These are phyloP conservation scores for Xylaria sp. DNA, from an alignment of 2,329 filamentous ascomycete species.

Conservation along the genomic window DNA sequence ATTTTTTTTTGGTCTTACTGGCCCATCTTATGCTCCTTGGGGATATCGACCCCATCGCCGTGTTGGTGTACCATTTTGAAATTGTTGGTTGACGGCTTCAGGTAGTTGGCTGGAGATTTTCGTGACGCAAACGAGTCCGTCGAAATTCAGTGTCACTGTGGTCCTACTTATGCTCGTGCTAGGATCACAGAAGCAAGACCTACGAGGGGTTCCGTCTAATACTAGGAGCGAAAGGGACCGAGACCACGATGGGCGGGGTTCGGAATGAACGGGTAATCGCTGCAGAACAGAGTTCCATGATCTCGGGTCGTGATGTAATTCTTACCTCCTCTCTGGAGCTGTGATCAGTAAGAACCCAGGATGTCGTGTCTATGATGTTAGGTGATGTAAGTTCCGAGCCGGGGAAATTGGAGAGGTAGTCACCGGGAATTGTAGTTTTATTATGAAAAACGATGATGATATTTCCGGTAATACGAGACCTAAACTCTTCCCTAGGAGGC, in stretches of 20 bases:
- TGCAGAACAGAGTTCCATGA: slow-evolving; percentile 29
- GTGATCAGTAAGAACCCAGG: neutral
- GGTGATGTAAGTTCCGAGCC: neutral
- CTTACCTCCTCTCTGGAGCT: slow-evolving; percentile 11
- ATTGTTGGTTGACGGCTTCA: neutral
- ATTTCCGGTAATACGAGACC: neutral
- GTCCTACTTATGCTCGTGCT: neutral
- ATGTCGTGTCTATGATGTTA: neutral
- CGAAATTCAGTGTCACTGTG: neutral
- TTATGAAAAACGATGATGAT: neutral
- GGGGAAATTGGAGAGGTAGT: neutral
- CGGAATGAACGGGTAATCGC: slow-evolving; percentile 4
- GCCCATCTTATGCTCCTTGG: slow-evolving; percentile 57
- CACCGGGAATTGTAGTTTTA: neutral
- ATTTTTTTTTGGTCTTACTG: slow-evolving; percentile 53
- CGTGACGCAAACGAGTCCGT: neutral
- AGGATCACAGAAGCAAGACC: neutral
- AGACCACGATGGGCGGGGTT: slow-evolving; percentile 20
- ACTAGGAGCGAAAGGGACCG: neutral
- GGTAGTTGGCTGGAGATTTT: neutral
- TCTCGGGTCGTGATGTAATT: slow-evolving; percentile 43
- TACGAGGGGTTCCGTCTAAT: neutral
- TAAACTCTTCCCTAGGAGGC: too few relatives aligned
- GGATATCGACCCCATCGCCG: slow-evolving; percentile 63
- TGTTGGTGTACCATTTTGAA: slow-evolving; percentile 61